Base-by-base conservation (phyloP, 2,329 filamentous ascomycete genomes). In the Pestalotiopsis sp. region DNA sequence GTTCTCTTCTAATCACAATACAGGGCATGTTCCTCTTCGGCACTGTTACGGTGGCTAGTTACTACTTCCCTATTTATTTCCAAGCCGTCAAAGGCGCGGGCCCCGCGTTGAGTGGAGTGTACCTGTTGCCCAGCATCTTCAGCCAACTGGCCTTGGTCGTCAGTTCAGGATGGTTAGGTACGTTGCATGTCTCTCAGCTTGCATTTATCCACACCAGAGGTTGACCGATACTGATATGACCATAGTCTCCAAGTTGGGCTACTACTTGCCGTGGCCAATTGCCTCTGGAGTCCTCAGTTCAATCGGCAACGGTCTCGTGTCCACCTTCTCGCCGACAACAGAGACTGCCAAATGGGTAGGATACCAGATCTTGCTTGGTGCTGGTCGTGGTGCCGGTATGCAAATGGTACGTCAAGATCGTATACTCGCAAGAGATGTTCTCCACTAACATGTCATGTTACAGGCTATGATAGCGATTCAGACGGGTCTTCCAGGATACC, bases 131-230 rank as follows among this genome's bases (percentile, higher is more conserved):
- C 1, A 74, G 73, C 39, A 76, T 75, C 52, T 27, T 73, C 31
- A 74, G 75, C 77, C 72, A 76, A 17, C 52, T 92, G n/a, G 85
- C 89, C 0, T 90, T 91, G 57, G 84, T 89, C 0, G 88, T 92
- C 60, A 81, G 88, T 12, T 74, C 74, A 0, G 76, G 77, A 23
- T 77, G 64, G 67, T 76, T 77, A 56, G 64, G 70, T 70, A 52
- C 36, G 58, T 31, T 20, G 49, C 59, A 17, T n/a, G 39, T 63
- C 23, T 3, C 38, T 41, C 2, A 38, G 14, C 56, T 67, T 4
- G 13, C 1, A 41, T 17, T 13, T 2, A 11, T 4, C 1, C 2
- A 31, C 5, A 6, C 31, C 31, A 36, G 7, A 36, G 7, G 9
- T 9, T 31, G 14, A 31, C 9, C 52, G 0, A n/a, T 62, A 12